These are phyloP conservation scores for Nakazawaea wickerhamii DNA, from an alignment of 805 yeast species.

Conservation along the genomic window DNA sequence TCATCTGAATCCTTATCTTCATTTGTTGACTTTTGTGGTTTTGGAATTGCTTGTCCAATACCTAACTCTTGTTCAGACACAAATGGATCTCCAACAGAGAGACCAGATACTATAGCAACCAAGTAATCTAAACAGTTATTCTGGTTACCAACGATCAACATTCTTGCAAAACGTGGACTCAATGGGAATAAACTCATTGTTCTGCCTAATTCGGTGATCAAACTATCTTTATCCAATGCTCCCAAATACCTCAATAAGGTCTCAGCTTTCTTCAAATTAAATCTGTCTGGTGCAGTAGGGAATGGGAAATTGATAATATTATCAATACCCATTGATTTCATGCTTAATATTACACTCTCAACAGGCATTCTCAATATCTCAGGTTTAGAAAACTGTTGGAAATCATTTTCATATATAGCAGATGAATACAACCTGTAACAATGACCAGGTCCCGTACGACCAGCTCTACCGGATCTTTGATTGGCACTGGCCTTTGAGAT, in stretches of 20 bases:
- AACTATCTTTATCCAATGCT: slow-evolving; percentile 56
- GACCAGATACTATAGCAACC: slow-evolving; percentile 86
- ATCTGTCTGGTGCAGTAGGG: slow-evolving; percentile 84
- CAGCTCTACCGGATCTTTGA: slow-evolving; percentile 94
- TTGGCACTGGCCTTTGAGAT: slow-evolving; percentile 92
- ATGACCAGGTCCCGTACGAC: slow-evolving; percentile 94
- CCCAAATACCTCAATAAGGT: slow-evolving; percentile 66
- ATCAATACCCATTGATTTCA: slow-evolving; percentile 97
- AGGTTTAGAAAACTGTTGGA: slow-evolving; percentile 76
- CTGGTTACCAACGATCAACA: slow-evolving; percentile 84
- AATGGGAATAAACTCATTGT: slow-evolving; percentile 89
- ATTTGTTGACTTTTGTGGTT: slow-evolving; percentile 16
- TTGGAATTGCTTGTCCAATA: slow-evolving; percentile 25
- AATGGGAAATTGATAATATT: slow-evolving; percentile 89
- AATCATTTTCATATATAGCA: slow-evolving; percentile 86
- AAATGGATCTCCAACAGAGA: slow-evolving; percentile 93
- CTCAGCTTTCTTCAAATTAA: slow-evolving; percentile 58
- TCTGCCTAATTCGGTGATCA: slow-evolving; percentile 72
- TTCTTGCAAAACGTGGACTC: slow-evolving; percentile 89
- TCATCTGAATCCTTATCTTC: slow-evolving; percentile 28
- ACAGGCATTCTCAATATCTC: slow-evolving; percentile 94
- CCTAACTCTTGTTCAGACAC: slow-evolving; percentile 72
- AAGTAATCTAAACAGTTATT: slow-evolving; percentile 79
- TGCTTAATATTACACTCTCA: slow-evolving; percentile 89
- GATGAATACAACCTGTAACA: slow-evolving; percentile 90